These are phyloP conservation scores for Backusella tarrabulga DNA, from an alignment of 192 early-diverging fungal genomes.

Conservation along the genomic window DNA sequence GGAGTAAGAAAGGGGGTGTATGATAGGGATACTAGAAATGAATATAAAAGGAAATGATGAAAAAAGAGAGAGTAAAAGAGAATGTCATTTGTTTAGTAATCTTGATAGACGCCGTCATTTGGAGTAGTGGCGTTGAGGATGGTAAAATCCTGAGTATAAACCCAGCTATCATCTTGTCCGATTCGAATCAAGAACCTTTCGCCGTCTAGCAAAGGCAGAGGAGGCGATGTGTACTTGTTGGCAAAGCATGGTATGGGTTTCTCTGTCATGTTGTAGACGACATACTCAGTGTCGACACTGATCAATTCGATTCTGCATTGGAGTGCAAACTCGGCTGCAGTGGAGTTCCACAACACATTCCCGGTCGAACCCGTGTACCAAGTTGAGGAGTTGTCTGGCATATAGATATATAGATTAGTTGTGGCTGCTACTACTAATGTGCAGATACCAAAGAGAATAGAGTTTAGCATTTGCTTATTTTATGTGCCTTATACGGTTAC, in stretches of 20 bases:
- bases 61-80: background rate
- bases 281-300: background rate
- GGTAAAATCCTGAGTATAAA: background rate
- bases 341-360: background rate
- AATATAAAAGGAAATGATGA: background rate
- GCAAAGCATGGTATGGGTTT: background rate
- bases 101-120: background rate
- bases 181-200: background rate
- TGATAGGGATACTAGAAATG: background rate
- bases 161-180: background rate
- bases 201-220: background rate
- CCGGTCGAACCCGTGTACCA: background rate
- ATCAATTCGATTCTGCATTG: background rate
- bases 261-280: background rate
- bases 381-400: background rate
- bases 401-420: background rate
- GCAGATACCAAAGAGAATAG: background rate
- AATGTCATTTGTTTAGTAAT: background rate
- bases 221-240: background rate
- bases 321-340: background rate
- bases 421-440: background rate
- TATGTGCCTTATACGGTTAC: background rate
- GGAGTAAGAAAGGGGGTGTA: background rate
- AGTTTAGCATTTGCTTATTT: background rate
- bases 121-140: background rate